phyloP scores from a whole-genome alignment of 164 flowering plant genomes.

The Magnolia sinica region DNA sequence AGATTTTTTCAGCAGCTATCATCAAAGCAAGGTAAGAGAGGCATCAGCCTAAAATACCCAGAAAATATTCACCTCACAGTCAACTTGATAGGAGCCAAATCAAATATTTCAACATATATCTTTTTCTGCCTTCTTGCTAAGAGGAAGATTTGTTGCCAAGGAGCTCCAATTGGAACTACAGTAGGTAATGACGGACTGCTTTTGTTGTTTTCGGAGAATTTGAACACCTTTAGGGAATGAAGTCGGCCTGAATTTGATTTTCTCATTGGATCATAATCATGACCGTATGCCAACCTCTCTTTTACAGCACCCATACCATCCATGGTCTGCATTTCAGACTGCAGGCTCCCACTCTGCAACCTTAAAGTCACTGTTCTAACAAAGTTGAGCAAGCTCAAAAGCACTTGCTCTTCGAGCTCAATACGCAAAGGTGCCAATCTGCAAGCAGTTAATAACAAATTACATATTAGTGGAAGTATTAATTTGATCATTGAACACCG shows the following conservation, averaged over 20 bases:
- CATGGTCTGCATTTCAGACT: constrained; percentile 21
- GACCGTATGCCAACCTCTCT: constrained; percentile 19
- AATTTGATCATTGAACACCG: not conserved
- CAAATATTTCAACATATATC: constrained; percentile 71
- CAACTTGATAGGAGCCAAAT: constrained; percentile 71
- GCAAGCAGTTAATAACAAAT: constrained; percentile 29
- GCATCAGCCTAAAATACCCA: not conserved
- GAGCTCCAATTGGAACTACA: constrained; percentile 90
- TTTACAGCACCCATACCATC: constrained; percentile 14
- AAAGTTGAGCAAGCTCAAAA: constrained; percentile 60
- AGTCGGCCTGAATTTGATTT: constrained; percentile 13
- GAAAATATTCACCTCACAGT: constrained; percentile 63
- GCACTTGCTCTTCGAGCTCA: constrained; percentile 82
- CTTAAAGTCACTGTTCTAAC: constrained; percentile 42
- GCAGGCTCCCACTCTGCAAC: constrained; percentile 32
- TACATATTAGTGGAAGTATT: not conserved
- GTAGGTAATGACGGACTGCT: constrained; percentile 40
- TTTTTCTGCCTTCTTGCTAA: constrained; percentile 76
- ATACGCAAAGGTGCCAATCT: constrained; percentile 74
- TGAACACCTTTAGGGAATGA: constrained; percentile 16
- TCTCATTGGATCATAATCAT: constrained; percentile 14
- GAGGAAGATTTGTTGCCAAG: constrained; percentile 87
- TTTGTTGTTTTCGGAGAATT: constrained; percentile 14
- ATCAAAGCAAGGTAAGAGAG: not conserved
- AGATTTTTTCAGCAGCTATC: not conserved